Base-by-base conservation (phyloP, 495 filamentous ascomycete genomes). In the Aspergillus biplanus region DNA sequence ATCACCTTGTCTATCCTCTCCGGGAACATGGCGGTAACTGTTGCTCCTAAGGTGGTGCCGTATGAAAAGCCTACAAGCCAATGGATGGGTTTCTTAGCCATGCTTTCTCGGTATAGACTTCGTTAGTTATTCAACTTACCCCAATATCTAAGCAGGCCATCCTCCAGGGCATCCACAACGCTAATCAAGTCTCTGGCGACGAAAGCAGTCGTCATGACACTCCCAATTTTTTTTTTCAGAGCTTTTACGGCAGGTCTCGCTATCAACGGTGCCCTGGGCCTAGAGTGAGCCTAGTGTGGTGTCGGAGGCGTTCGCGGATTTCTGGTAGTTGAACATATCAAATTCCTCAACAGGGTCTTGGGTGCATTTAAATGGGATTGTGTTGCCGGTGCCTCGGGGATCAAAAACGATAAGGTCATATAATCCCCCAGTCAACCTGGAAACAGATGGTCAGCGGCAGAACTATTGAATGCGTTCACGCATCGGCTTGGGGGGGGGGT, bases 11-110 rank as follows among this genome's bases (percentile, higher is more conserved):
- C 76, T n/a, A 81, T 57, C n/a, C 74, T 69, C 6, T 80, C 77
- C 1, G 80, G 80, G 61, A 80, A 82, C 74, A 82, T 77, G 56
- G 75, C 73, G 16, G 75, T 77, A 7, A 73, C 59, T 6, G 74
- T 79, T 6, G 70, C 75, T 7, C 80, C 80, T 4, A 82, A 64
- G 1, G 69, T 71, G 0, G 78, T 81, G 11, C 80, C 78, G 50
- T 82, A 82, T 6, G 77, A 80, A 49, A 77, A 69, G 3, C 79
- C 77, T 75, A n/a, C n/a, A n/a, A n/a, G n/a, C n/a, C n/a, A n/a
- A n/a, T n/a, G n/a, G n/a, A n/a, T n/a, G n/a, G n/a, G n/a, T n/a
- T n/a, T n/a, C n/a, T n/a, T n/a, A n/a, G n/a, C n/a, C n/a, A n/a
- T n/a, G n/a, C n/a, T n/a, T n/a, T n/a, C n/a, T n/a, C n/a, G n/a